Percentiles rank a stretch among this genome's conserved stretches.
Conservation (phyloP, 2,329 filamentous ascomycete genomes). For the Hypoxylon rubiginosum region DNA sequence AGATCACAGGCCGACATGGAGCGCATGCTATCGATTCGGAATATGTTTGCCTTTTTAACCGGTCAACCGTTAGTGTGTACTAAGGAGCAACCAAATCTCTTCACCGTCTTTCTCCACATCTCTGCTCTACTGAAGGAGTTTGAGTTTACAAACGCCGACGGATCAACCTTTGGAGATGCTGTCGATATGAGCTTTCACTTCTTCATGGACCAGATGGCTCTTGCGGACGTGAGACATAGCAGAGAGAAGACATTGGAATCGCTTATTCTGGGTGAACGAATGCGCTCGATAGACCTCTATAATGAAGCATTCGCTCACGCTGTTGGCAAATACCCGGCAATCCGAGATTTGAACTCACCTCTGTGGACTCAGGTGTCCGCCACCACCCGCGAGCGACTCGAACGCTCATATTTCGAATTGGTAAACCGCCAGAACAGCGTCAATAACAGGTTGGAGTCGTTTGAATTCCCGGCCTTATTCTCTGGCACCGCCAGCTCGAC, state of each 20-base stretch:
- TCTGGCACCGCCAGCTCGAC: conserved; percentile 89
- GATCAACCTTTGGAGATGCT: conserved; percentile 70
- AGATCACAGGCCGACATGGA: conserved; percentile 63
- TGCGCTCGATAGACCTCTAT: conserved; percentile 86
- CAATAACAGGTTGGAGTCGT: conserved; percentile 81
- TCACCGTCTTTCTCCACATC: conserved; percentile 68
- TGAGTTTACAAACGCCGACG: conserved; percentile 68
- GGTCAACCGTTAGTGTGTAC: conserved; percentile 74
- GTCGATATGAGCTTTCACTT: conserved; percentile 76
- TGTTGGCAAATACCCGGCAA: conserved; percentile 85
- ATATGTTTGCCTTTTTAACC: conserved; percentile 75
- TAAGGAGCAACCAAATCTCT: conserved; percentile 64
- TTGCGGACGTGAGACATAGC: conserved; percentile 85
- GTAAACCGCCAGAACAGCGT: conserved; percentile 78
- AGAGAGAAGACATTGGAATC: conserved; percentile 91
- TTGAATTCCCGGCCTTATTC: conserved; percentile 92
- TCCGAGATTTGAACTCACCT: conserved; percentile 74
- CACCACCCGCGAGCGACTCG: conserved; percentile 82
- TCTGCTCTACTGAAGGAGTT: conserved; percentile 68
- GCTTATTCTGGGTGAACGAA: conserved; percentile 87
- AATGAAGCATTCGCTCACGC: conserved; percentile 93
- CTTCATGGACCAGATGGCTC: conserved; percentile 80
- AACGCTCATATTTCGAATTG: conserved; percentile 85
- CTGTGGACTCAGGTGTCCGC: conserved; percentile 78
- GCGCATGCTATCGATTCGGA: conserved; percentile 70